Evolutionary conservation across 2,329 filamentous ascomycete genomes (phyloP).

Genomic region (Emydomyces testavorans): DNA sequence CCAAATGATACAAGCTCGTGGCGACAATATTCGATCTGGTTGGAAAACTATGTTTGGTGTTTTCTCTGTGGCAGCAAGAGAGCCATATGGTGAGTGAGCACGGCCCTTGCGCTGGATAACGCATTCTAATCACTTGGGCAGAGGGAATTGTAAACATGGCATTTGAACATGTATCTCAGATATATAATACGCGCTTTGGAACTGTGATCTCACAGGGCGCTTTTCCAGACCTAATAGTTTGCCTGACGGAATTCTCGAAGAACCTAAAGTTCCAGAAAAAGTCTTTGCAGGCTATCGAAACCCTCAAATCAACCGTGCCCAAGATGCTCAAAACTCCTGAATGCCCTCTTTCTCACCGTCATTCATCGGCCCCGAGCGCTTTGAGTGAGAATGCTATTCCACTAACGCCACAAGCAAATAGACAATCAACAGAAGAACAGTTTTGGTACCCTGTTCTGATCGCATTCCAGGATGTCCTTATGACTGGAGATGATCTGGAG

Average conservation of each 20-base stretch:
- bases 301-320: slow-evolving; percentile 82
- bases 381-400: slow-evolving; percentile 24
- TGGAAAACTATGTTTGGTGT: slow-evolving; percentile 99
- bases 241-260: slow-evolving; percentile 95
- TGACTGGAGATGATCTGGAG: slow-evolving; percentile 97
- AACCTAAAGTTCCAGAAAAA: slow-evolving; percentile 99
- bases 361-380: slow-evolving; percentile 30
- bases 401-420: slow-evolving; percentile 52
- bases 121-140: slow-evolving; percentile 25
- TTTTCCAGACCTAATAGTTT: slow-evolving; percentile 92
- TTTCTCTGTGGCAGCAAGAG: slow-evolving; percentile 87
- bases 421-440: slow-evolving; percentile 86
- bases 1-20: slow-evolving; percentile 96
- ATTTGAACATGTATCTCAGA: slow-evolving; percentile 89
- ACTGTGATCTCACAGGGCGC: slow-evolving; percentile 93
- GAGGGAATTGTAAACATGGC: slow-evolving; percentile 94
- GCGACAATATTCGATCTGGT: slow-evolving; percentile 91
- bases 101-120: not conserved
- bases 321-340: slow-evolving; percentile 94
- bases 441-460: slow-evolving; percentile 99
- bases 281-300: slow-evolving; percentile 88
- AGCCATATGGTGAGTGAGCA: slow-evolving; percentile 56
- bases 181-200: slow-evolving; percentile 91
- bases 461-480: slow-evolving; percentile 95
- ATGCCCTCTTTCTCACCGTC: slow-evolving; percentile 69